phyloP scores from a whole-genome alignment of 495 filamentous ascomycete species.

The Hyaloscypha variabilis region DNA sequence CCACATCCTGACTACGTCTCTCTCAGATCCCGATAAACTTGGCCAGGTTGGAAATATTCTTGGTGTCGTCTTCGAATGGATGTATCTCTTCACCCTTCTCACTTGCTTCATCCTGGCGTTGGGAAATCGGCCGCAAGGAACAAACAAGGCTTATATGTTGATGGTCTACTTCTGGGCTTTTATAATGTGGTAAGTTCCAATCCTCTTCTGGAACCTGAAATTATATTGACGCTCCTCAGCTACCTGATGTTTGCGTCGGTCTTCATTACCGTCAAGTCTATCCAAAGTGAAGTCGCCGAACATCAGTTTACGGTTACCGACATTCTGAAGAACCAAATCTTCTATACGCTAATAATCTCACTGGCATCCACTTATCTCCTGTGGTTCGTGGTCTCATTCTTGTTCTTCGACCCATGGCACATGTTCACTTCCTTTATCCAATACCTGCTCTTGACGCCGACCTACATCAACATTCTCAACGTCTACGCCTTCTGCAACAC shows the following conservation, averaged over 20 bases:
- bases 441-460: constrained; percentile 93
- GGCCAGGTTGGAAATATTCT: constrained; percentile 76
- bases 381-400: constrained; percentile 87
- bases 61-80: constrained; percentile 92
- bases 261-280: constrained; percentile 89
- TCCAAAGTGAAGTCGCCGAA: constrained; percentile 63
- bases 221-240: constrained; percentile 38
- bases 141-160: constrained; percentile 89
- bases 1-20: constrained; percentile 91
- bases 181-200: constrained; percentile 76
- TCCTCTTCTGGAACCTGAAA: not conserved
- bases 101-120: constrained; percentile 95
- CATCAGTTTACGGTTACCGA: constrained; percentile 64
- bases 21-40: constrained; percentile 69
- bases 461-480: constrained; percentile 95
- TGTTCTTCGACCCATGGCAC: constrained; percentile 99
- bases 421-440: constrained; percentile 96
- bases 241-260: constrained; percentile 95
- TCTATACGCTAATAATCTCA: constrained; percentile 92
- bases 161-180: constrained; percentile 97
- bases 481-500: constrained; percentile 99
- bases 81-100: constrained; percentile 88
- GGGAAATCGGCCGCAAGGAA: constrained; percentile 95
- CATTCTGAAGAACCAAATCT: constrained; percentile 83
- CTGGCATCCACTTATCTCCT: constrained; percentile 91